phyloP scores from a whole-genome alignment of 345 rosid genomes.

The Barbarea vulgaris region DNA sequence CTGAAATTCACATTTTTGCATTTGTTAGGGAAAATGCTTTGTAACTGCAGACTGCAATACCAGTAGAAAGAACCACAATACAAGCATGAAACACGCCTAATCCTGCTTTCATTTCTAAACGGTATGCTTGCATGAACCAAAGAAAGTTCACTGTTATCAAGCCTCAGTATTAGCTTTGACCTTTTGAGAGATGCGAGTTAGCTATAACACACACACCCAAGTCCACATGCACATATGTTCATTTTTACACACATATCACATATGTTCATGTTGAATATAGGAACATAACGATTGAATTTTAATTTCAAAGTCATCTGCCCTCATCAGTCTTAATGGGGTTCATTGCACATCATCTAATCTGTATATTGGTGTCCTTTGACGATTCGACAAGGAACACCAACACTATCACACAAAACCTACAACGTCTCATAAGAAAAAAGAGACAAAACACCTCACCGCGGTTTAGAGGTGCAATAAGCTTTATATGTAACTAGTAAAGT shows the following conservation, averaged over 20 bases:
- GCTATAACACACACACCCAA: slow-evolving; percentile 3
- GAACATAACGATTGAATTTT: neutral
- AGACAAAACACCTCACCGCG: slow-evolving; percentile 19
- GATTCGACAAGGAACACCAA: slow-evolving; percentile 83
- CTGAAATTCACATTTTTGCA: slow-evolving; percentile 59
- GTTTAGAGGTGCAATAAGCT: slow-evolving; percentile 26
- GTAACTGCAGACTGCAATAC: neutral
- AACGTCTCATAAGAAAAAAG: slow-evolving; percentile 38
- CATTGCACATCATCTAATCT: slow-evolving; percentile 83
- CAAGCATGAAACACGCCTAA: no score
- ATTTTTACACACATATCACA: neutral
- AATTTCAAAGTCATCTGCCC: slow-evolving; percentile 65
- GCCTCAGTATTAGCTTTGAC: slow-evolving; percentile 9
- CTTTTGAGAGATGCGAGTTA: slow-evolving; percentile 15
- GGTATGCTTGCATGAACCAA: neutral
- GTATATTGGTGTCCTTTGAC: slow-evolving; percentile 92
- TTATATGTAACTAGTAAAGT: slow-evolving; percentile 11
- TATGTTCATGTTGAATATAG: slow-evolving; percentile 7
- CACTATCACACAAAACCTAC: slow-evolving; percentile 89
- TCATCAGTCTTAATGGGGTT: slow-evolving; percentile 85
- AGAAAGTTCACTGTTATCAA: slow-evolving; percentile 13
- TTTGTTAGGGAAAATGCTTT: neutral
- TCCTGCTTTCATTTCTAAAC: slow-evolving; percentile 9
- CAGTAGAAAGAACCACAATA: slow-evolving; percentile 11
- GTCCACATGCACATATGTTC: slow-evolving; percentile 6